Percentiles rank a stretch among this genome's conserved stretches.
Evolutionary conservation across 768 basidiomycete genomes (phyloP).

Genomic region (Podaxis sp.): DNA sequence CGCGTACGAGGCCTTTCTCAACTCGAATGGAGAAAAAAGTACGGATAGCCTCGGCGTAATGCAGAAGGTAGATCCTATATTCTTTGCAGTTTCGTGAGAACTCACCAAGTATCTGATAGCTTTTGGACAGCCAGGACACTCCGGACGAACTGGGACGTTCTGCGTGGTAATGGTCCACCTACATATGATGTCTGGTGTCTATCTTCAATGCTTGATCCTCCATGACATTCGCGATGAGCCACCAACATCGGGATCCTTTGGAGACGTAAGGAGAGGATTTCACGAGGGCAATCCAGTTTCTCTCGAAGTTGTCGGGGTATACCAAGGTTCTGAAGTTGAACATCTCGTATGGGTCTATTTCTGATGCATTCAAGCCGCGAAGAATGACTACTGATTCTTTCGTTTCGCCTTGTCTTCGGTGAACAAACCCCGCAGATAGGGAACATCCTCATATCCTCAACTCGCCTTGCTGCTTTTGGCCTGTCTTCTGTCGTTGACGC

Average conservation of each 20-base stretch:
- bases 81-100: neutral
- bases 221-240: neutral
- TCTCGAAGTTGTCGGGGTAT: too few relatives aligned
- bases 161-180: neutral
- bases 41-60: neutral
- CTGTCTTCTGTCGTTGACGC: constrained; percentile 1
- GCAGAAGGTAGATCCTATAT: neutral
- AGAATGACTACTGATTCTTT: too few relatives aligned
- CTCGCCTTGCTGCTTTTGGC: neutral
- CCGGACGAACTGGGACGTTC: neutral
- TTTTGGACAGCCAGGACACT: neutral
- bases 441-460: neutral
- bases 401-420: neutral
- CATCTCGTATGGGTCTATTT: too few relatives aligned
- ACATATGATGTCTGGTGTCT: neutral
- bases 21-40: neutral
- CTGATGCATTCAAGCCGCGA: too few relatives aligned
- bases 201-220: neutral
- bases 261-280: too few relatives aligned
- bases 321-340: too few relatives aligned
- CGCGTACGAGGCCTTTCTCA: neutral
- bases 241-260: too few relatives aligned
- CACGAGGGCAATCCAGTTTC: too few relatives aligned
- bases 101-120: neutral
- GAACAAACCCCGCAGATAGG: neutral